Evolutionary conservation across 2,329 filamentous ascomycete genomes (phyloP).

Genomic region (Karstenula rhodostoma): DNA sequence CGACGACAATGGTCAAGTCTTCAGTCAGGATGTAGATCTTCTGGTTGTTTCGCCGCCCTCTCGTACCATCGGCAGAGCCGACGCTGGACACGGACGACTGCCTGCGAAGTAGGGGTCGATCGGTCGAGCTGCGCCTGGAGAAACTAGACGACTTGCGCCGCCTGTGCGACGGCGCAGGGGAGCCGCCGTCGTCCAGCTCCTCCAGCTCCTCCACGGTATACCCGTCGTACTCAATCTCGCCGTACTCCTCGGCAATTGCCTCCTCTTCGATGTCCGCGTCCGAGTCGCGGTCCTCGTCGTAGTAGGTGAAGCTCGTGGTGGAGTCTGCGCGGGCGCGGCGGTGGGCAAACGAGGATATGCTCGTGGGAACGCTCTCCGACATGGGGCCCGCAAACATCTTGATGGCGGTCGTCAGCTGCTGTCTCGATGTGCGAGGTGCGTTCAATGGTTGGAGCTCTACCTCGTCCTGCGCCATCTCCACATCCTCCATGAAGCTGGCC

Average conservation of each 20-base stretch:
- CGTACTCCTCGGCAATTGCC: conserved; percentile 43
- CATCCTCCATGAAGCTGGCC: conserved; percentile 85
- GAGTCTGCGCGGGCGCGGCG: conserved; percentile 83
- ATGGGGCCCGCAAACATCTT: conserved; percentile 88
- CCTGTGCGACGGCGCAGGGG: conserved; percentile 30
- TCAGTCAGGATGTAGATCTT: conserved; percentile 94
- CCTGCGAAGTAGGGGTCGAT: conserved; percentile 72
- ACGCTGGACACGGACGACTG: conserved; percentile 75
- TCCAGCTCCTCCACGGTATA: conserved; percentile 57
- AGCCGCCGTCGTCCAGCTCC: conserved; percentile 54
- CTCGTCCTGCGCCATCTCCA: conserved; percentile 99
- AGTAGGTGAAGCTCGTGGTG: conserved; percentile 88
- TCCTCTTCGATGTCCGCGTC: conserved; percentile 42
- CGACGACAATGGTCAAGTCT: conserved; percentile 91
- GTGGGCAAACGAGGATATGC: conserved; percentile 89
- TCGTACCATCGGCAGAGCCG: conserved; percentile 65
- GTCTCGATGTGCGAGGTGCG: conserved; percentile 32
- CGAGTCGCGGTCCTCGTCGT: conserved; percentile 73
- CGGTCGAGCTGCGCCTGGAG: conserved; percentile 65
- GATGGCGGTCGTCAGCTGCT: conserved; percentile 48
- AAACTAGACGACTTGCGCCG: conserved; percentile 71
- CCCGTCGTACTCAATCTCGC: conserved; percentile 42
- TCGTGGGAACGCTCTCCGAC: conserved; percentile 94
- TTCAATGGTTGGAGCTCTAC: conserved; percentile 58
- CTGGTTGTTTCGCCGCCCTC: conserved; percentile 75